These are phyloP conservation scores for Isatis tinctoria DNA, from an alignment of 345 rosid genomes.

Conservation along the genomic window DNA sequence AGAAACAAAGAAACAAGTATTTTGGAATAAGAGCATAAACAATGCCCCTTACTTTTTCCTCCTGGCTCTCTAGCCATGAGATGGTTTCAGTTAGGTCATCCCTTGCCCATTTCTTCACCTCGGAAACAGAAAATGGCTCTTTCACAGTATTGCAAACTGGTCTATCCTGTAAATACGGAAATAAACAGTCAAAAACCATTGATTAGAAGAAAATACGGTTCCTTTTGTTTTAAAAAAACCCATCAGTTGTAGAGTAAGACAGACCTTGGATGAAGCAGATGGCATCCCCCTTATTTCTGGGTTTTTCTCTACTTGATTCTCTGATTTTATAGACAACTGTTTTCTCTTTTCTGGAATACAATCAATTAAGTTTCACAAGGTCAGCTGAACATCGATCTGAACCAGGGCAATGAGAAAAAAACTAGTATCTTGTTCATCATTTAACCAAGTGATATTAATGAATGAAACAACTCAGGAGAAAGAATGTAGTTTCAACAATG, in stretches of 20 bases:
- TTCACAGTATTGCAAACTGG: slow-evolving; percentile 28
- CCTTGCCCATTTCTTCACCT: slow-evolving; percentile 69
- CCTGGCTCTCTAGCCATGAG: slow-evolving; percentile 78
- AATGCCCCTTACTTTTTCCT: slow-evolving; percentile 62
- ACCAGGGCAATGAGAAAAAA: slow-evolving; percentile 8
- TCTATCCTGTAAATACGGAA: slow-evolving; percentile 38
- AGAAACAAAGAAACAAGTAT: slow-evolving; percentile 1
- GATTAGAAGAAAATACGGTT: neutral
- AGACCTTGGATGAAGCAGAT: slow-evolving; percentile 48
- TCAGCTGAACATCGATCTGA: neutral
- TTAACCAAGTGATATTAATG: neutral
- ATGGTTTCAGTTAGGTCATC: slow-evolving; percentile 67
- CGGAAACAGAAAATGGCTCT: slow-evolving; percentile 40
- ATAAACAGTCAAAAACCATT: slow-evolving; percentile 13
- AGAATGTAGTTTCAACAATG: neutral
- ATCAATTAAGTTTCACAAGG: slow-evolving; percentile 23
- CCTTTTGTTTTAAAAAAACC: slow-evolving; percentile 6
- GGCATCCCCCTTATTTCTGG: slow-evolving; percentile 37
- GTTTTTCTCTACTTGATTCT: slow-evolving; percentile 45
- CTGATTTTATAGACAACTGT: slow-evolving; percentile 35
- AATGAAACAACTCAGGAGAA: neutral
- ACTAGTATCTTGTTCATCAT: neutral
- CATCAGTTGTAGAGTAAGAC: slow-evolving; percentile 8
- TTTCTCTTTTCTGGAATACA: slow-evolving; percentile 46
- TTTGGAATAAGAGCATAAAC: neutral